Evolutionary conservation across 2,329 filamentous ascomycete species (phyloP).

Genomic region (Alternaria sp.): DNA sequence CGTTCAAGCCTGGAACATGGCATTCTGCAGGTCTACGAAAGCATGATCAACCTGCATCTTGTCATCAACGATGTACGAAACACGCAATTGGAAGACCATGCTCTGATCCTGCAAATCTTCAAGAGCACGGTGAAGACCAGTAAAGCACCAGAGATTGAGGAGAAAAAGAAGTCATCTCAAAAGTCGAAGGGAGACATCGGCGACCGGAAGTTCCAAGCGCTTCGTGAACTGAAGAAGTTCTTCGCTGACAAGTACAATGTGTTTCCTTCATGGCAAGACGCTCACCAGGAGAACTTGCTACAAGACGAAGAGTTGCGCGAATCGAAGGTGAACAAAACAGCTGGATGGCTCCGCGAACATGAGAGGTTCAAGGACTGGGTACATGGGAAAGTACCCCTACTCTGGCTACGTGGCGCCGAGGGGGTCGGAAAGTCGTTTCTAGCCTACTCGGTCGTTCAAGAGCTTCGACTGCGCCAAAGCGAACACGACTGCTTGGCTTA

Average conservation of each 20-base stretch:
- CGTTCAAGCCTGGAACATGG: not conserved
- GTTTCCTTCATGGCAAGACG: not conserved
- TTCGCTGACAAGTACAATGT: not conserved
- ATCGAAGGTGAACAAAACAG: not conserved
- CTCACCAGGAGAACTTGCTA: not conserved
- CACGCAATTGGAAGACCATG: not conserved
- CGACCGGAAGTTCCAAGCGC: not conserved
- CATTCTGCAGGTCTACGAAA: not conserved
- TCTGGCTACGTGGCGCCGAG: not conserved
- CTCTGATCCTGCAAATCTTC: not conserved
- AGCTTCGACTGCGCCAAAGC: not conserved
- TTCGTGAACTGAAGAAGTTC: slow-evolving; percentile 2
- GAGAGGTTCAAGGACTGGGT: not conserved
- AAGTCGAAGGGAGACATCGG: not conserved
- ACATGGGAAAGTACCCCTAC: not conserved
- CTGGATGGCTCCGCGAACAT: not conserved
- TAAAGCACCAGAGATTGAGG: not conserved
- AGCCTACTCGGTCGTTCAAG: not conserved
- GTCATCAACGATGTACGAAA: not conserved
- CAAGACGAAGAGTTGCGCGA: not conserved
- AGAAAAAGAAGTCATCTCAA: not conserved
- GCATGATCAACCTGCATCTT: not conserved
- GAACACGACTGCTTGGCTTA: slow-evolving; percentile 26
- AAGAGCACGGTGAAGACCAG: not conserved
- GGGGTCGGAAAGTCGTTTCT: slow-evolving; percentile 4